A percentile compares a stretch with the other conserved stretches of the same genome.
Evolutionary conservation across 495 filamentous ascomycete genomes (phyloP).

Genomic region (Penicillium alfredii): DNA sequence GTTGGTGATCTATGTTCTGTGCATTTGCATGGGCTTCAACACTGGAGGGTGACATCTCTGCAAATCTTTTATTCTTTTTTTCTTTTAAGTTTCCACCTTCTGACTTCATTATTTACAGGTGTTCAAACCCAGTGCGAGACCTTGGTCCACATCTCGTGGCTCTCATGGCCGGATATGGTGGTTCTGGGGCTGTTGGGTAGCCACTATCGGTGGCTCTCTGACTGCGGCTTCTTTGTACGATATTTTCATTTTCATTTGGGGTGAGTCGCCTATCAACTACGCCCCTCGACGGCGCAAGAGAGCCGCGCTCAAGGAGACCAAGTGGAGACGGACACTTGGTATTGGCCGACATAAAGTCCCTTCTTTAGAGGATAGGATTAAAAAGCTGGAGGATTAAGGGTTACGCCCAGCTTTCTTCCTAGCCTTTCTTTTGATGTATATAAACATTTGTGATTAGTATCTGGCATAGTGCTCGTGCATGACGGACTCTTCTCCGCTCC

Average conservation of each 20-base stretch:
- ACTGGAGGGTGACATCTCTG: conserved; percentile 17
- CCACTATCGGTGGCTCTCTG: conserved; percentile 16
- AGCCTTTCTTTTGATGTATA: too few species aligned
- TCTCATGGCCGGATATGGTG: conserved; percentile 24
- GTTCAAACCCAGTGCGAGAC: conserved; percentile 18
- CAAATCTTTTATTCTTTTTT: not conserved
- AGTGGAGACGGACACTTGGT: conserved; percentile 11
- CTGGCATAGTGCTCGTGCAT: too few species aligned
- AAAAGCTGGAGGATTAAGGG: conserved; percentile 7
- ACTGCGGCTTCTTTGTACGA: conserved; percentile 16
- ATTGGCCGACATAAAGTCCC: conserved; percentile 5
- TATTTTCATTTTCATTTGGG: conserved; percentile 20
- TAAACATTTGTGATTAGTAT: too few species aligned
- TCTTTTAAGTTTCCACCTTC: not conserved
- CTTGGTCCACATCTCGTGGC: conserved; percentile 21
- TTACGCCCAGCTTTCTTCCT: too few species aligned
- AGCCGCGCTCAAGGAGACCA: conserved; percentile 11
- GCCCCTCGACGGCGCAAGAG: conserved; percentile 12
- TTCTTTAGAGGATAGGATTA: conserved; percentile 5
- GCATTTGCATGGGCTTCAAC: conserved; percentile 17
- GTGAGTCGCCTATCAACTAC: conserved; percentile 21
- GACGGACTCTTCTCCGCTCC: too few species aligned
- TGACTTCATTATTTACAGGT: conserved; percentile 4
- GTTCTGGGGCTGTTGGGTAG: conserved; percentile 21
- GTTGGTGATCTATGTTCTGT: conserved; percentile 11